A percentile compares a stretch with the other conserved stretches of the same genome.
Conservation (phyloP, 192 early-diverging fungal genomes). For the Dispira parvispora region DNA sequence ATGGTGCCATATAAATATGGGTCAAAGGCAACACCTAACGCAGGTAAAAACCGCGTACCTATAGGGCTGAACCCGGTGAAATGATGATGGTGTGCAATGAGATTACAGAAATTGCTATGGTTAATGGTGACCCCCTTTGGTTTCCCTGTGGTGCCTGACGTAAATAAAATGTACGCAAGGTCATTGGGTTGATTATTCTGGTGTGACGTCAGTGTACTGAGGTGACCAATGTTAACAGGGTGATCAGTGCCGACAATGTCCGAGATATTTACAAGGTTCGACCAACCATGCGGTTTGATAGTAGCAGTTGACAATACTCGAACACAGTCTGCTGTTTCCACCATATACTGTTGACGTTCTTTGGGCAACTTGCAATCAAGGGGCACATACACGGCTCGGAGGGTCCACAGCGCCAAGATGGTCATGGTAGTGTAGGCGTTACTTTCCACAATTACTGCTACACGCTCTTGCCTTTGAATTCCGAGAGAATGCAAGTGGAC, state of each 20-base stretch:
- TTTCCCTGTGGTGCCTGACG: not conserved
- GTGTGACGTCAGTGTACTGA: too few relatives aligned
- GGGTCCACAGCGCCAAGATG: not conserved
- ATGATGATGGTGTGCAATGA: not conserved
- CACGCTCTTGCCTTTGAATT: not conserved
- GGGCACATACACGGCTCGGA: conserved; percentile 7
- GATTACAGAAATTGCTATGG: too few relatives aligned
- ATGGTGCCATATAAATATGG: not conserved
- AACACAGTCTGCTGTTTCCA: not conserved
- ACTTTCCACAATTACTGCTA: not conserved
- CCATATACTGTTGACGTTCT: not conserved
- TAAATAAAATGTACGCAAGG: not conserved
- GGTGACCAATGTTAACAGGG: too few relatives aligned
- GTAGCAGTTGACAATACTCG: too few relatives aligned
- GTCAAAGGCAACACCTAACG: not conserved
- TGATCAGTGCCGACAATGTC: too few relatives aligned
- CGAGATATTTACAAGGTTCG: too few relatives aligned
- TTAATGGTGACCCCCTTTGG: not conserved
- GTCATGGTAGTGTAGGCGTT: not conserved
- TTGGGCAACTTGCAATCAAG: not conserved
- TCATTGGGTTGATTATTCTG: not conserved
- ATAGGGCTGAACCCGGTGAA: not conserved
- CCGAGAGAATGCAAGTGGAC: not conserved
- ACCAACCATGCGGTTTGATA: too few relatives aligned
- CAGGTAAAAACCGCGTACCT: not conserved